Conservation (phyloP, 495 filamentous ascomycete genomes). For the Sporormia fimetaria region DNA sequence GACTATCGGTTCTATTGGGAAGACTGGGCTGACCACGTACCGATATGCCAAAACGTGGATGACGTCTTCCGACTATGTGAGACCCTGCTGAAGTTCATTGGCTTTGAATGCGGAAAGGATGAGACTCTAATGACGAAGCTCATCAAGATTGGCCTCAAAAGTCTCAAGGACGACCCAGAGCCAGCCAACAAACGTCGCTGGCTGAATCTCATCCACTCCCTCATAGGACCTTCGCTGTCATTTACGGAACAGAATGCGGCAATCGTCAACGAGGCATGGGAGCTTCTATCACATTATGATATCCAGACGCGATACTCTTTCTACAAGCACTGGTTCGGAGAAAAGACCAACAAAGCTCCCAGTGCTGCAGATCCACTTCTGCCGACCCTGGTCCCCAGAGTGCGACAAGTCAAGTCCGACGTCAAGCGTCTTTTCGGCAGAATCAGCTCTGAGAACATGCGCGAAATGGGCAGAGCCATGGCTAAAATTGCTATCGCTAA, state of each 20-base stretch:
- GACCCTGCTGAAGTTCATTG: conserved; percentile 71
- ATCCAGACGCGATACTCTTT: conserved; percentile 70
- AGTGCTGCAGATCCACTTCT: conserved; percentile 57
- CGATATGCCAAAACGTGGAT: conserved; percentile 77
- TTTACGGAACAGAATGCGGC: conserved; percentile 71
- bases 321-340: conserved; percentile 75
- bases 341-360: background rate
- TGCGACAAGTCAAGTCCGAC: conserved; percentile 61
- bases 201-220: conserved; percentile 66
- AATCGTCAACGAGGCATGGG: conserved; percentile 73
- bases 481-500: conserved; percentile 79
- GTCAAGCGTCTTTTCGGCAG: conserved; percentile 75
- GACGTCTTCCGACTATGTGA: conserved; percentile 82
- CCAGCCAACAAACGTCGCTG: conserved; percentile 57
- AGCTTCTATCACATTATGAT: conserved; percentile 66
- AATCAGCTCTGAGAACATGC: conserved; percentile 72
- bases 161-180: conserved; percentile 57
- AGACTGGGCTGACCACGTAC: conserved; percentile 89
- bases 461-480: conserved; percentile 68
- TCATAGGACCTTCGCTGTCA: conserved; percentile 75
- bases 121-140: conserved; percentile 64
- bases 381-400: conserved; percentile 67
- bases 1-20: conserved; percentile 93
- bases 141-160: conserved; percentile 66
- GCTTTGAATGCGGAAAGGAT: conserved; percentile 81